These are phyloP conservation scores for Hygrocybe coccinea DNA, from an alignment of 768 basidiomycete species.

Conservation along the genomic window DNA sequence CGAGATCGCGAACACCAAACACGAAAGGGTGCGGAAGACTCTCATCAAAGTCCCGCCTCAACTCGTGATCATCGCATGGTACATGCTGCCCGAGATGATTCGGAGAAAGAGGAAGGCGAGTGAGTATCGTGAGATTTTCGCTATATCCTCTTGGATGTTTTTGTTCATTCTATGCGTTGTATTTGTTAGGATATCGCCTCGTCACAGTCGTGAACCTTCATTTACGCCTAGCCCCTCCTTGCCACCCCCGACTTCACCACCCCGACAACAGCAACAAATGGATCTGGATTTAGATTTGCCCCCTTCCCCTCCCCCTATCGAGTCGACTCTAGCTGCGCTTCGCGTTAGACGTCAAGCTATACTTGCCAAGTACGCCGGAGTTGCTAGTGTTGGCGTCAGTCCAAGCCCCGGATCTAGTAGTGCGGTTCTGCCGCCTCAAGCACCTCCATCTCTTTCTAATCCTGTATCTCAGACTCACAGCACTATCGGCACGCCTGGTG, in stretches of 20 bases:
- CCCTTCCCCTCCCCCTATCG: slow-evolving; percentile 51
- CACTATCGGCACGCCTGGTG: slow-evolving; percentile 30
- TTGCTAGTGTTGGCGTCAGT: slow-evolving; percentile 44
- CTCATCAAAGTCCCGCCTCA: slow-evolving; percentile 9
- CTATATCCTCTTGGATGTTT: background rate
- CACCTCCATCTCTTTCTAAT: slow-evolving; percentile 59
- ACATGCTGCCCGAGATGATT: slow-evolving; percentile 31
- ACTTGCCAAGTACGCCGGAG: slow-evolving; percentile 65
- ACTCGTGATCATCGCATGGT: slow-evolving; percentile 18
- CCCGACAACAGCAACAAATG: slow-evolving; percentile 30
- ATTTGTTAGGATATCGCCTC: slow-evolving; percentile 60
- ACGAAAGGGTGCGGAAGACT: slow-evolving; percentile 2
- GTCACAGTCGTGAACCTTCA: slow-evolving; percentile 27
- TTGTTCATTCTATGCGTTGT: slow-evolving; percentile 10
- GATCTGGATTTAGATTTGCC: slow-evolving; percentile 56
- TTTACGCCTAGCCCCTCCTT: background rate
- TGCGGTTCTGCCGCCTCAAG: slow-evolving; percentile 69
- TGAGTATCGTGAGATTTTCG: slow-evolving; percentile 51
- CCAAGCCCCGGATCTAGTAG: slow-evolving; percentile 63
- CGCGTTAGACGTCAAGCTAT: slow-evolving; percentile 74
- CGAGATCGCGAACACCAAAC: slow-evolving; percentile 26
- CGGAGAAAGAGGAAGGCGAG: slow-evolving; percentile 90
- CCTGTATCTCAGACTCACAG: slow-evolving; percentile 52
- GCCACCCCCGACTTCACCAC: slow-evolving; percentile 13
- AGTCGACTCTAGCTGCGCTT: slow-evolving; percentile 62